These are phyloP conservation scores for Adansonia gregorii DNA, from an alignment of 441 rosid species.

Conservation along the genomic window DNA sequence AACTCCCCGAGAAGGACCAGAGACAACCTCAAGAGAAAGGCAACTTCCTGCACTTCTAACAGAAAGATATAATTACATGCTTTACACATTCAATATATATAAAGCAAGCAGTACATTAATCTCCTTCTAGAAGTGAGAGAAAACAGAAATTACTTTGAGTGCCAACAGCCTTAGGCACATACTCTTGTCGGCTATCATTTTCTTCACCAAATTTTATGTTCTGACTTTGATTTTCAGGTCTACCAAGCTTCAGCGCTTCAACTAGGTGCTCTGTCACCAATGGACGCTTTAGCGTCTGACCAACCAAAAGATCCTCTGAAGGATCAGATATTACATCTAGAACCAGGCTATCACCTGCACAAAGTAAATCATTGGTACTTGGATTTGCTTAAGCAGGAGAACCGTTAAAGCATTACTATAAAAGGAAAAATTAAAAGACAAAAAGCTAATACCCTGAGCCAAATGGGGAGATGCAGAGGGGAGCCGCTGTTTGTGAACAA, in stretches of 20 bases:
- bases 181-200: constrained; percentile 40
- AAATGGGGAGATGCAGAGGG: constrained; percentile 53
- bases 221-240: constrained; percentile 43
- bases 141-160: constrained; percentile 68
- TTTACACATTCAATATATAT: constrained; percentile 42
- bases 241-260: constrained; percentile 47
- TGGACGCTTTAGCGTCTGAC: constrained; percentile 69
- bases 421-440: background rate
- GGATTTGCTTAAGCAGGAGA: constrained; percentile 17
- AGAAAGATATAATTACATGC: constrained; percentile 55
- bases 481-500: constrained; percentile 66
- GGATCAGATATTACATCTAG: constrained; percentile 65
- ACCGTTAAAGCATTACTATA: constrained; percentile 19
- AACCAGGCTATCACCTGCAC: constrained; percentile 65
- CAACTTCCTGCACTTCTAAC: constrained; percentile 94
- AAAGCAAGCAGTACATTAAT: constrained; percentile 31
- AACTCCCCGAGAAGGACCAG: constrained; percentile 81
- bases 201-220: constrained; percentile 36
- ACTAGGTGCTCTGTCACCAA: constrained; percentile 36
- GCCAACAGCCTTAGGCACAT: constrained; percentile 39
- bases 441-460: constrained; percentile 45
- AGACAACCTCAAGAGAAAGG: constrained; percentile 78
- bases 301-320: constrained; percentile 54
- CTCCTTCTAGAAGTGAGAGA: constrained; percentile 33
- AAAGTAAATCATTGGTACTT: constrained; percentile 20